phyloP scores from a whole-genome alignment of 2,329 filamentous ascomycete species.

The Colletotrichum phormii region DNA sequence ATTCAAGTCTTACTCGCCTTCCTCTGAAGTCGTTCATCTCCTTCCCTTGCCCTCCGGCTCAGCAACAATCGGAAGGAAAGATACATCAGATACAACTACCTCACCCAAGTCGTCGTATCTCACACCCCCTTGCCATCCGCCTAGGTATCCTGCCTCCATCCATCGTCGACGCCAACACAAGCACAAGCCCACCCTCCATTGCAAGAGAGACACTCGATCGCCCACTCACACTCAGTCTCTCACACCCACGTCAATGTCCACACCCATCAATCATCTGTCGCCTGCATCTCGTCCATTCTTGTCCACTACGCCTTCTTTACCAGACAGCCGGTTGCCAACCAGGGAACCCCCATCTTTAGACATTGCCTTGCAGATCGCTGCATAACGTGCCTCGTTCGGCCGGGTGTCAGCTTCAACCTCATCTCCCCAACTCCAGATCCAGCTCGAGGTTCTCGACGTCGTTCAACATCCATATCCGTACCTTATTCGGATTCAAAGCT shows the following conservation, averaged over 20 bases:
- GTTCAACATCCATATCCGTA: background rate
- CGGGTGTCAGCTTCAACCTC: slow-evolving; percentile 17
- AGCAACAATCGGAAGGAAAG: background rate
- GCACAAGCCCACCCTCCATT: slow-evolving; percentile 34
- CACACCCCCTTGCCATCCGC: slow-evolving; percentile 18
- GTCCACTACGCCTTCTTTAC: slow-evolving; percentile 27
- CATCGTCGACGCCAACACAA: slow-evolving; percentile 28
- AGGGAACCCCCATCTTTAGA: slow-evolving; percentile 30
- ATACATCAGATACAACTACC: slow-evolving; percentile 31
- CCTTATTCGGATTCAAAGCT: background rate
- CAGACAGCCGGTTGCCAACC: slow-evolving; percentile 27
- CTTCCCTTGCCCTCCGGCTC: background rate
- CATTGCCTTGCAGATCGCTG: slow-evolving; percentile 32
- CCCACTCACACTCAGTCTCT: slow-evolving; percentile 19
- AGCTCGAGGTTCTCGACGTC: background rate
- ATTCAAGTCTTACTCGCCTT: background rate
- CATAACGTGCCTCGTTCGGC: slow-evolving; percentile 34
- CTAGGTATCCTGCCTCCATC: slow-evolving; percentile 2
- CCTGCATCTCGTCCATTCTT: slow-evolving; percentile 32
- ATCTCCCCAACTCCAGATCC: slow-evolving; percentile 14
- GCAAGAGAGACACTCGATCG: slow-evolving; percentile 24
- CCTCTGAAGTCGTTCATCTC: background rate
- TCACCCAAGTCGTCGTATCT: slow-evolving; percentile 11
- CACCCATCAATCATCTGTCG: slow-evolving; percentile 29
- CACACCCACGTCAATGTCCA: slow-evolving; percentile 30